Evolutionary conservation across 2,329 filamentous ascomycete genomes (phyloP), one percentile per base, ranked within the genome.

Genomic region (Epicoccum sorghinum): DNA sequence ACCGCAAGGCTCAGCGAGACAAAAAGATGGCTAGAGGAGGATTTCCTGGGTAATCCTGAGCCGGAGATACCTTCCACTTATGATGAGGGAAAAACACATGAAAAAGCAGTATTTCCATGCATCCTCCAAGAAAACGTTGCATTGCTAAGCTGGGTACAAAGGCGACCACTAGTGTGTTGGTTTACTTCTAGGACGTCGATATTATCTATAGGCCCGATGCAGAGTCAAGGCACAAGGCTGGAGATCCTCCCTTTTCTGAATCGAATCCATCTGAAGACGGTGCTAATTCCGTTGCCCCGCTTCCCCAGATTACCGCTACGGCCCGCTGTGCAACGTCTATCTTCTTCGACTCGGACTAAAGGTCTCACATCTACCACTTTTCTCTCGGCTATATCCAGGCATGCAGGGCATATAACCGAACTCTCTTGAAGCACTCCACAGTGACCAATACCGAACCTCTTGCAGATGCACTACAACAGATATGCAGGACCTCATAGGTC

Each of bases 1-100:
- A 91, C 73, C 85, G 93, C 24, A 83, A 91, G 44, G 89, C 96
- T 69, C 82, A 84, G 65, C 75, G 84, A 53, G 84, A 83, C 40
- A 83, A 77, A 69, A 87, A 87, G 73, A 83, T 87, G 77, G 83
- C 84, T 3, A 77, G 83, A 57, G 84, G 79, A 46, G 83, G 83
- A 2, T 78, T 81, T 57, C 51, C 78, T 9, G 78, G 77, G 7
- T 79, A 12, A 33, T 29, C 27, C 27, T 29, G 18, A 18, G 18
- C 18, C 18, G 18, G 18, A 18, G 18, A 18, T 18, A 18, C 18
- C 18, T 18, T 18, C 18, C 18, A 18, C 18, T 18, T 18, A 18
- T 29, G 27, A 29, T 7, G 27, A 29, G 9, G 6, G 27, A 29
- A 7, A 29, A 29, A 29, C 18, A 18, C 18, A 18, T 18, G 27